phyloP scores from a whole-genome alignment of 768 basidiomycete genomes.

The Termitomyces sp. region DNA sequence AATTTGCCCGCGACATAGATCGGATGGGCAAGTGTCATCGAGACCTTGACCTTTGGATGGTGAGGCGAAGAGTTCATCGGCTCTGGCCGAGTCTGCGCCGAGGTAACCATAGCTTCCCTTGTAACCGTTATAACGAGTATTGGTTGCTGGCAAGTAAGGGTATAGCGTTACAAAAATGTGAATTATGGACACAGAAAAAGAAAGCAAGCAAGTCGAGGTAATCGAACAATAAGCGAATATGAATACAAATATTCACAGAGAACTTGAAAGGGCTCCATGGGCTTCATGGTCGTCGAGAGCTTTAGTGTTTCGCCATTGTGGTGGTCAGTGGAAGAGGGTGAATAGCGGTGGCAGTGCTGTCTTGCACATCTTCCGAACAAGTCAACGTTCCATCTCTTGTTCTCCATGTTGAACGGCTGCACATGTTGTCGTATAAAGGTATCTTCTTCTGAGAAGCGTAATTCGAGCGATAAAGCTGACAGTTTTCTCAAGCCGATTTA shows the following conservation, averaged over 20 bases:
- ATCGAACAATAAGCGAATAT: conserved; percentile 3
- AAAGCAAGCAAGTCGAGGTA: conserved; percentile 1
- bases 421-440: background rate
- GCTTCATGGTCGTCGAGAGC: conserved; percentile 3
- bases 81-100: conserved; percentile 34
- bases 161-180: conserved; percentile 2
- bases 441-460: background rate
- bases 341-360: conserved; percentile 15
- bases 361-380: background rate
- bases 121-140: background rate
- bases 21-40: conserved; percentile 56
- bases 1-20: conserved; percentile 65
- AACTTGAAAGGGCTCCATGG: conserved; percentile 1
- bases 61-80: conserved; percentile 83
- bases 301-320: conserved; percentile 17
- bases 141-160: background rate
- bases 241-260: conserved; percentile 6
- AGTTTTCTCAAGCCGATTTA: background rate
- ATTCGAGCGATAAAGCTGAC: background rate
- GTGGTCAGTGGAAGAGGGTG: conserved; percentile 1
- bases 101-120: conserved; percentile 6
- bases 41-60: conserved; percentile 77
- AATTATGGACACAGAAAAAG: conserved; percentile 4
- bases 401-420: background rate
- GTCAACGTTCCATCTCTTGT: background rate